These are phyloP conservation scores for Lodderomyces orthopsilosis DNA, from an alignment of 1,139 yeast species.

Conservation along the genomic window DNA sequence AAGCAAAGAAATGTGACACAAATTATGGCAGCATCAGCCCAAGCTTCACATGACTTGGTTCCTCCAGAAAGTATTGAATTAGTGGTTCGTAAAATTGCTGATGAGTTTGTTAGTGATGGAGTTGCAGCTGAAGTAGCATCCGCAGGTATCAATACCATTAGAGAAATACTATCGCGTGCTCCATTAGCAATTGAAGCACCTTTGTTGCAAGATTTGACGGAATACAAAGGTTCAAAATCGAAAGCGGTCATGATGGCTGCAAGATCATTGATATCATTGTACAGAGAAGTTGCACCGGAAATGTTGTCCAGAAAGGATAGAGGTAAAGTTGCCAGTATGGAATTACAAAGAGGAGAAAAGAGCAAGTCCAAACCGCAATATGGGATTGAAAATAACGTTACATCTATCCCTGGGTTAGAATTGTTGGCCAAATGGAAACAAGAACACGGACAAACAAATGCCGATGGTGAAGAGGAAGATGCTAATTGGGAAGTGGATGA, in stretches of 20 bases:
- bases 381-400: constrained; percentile 66
- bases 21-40: constrained; percentile 95
- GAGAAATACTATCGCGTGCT: constrained; percentile 89
- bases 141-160: constrained; percentile 91
- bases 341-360: constrained; percentile 54
- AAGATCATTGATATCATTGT: constrained; percentile 77
- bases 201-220: constrained; percentile 82
- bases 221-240: constrained; percentile 87
- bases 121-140: constrained; percentile 97
- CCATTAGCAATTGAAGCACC: constrained; percentile 90
- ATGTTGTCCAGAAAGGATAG: constrained; percentile 88
- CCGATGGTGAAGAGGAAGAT: constrained; percentile 38
- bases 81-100: constrained; percentile 87
- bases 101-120: constrained; percentile 97
- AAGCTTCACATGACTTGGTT: constrained; percentile 92
- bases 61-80: constrained; percentile 88
- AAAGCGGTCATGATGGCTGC: constrained; percentile 96
- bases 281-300: constrained; percentile 94
- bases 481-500: constrained; percentile 45
- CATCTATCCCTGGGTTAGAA: constrained; percentile 87
- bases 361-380: constrained; percentile 50
- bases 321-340: constrained; percentile 88
- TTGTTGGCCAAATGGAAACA: constrained; percentile 84
- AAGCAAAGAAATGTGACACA: constrained; percentile 93
- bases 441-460: constrained; percentile 55